Evolutionary conservation across 805 yeast species (phyloP), one percentile per base, ranked within the genome.

Genomic region (Kuraishia cidri): DNA sequence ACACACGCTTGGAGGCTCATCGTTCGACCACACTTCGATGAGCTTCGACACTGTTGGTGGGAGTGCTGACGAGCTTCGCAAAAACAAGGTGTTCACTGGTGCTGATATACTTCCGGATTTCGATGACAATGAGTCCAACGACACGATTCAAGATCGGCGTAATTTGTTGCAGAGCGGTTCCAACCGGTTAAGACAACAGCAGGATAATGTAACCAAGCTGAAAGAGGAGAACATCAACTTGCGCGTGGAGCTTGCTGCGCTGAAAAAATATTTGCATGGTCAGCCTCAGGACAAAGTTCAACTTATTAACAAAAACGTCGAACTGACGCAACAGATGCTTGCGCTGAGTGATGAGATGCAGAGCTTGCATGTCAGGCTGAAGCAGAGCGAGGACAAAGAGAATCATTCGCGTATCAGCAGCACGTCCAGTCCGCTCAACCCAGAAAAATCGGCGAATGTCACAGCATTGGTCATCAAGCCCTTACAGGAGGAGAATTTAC

Each of bases 191-290:
- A 35, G 42, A 15, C 38, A 38, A 15, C 62, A 58, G 35, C 42
- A 45, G 9, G 50, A 46, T 26, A 39, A 41, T 12, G 40, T 50
- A 6, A 42, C 47, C 25, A 39, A 41, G 18, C 42, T 67, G 14
- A 50, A 58, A 31, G 51, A 56, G 11, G 72, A 68, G 26, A 68
- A 68, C 36, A 54, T 61, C 38, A 62, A 64, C 36, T 47, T 68
- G 37, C 58, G 61, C 41, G 59, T 66, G 18, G 62, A 65, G 41
- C 46, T 67, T 24, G 55, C 59, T 8, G 58, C 68, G 0, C 46
- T 64, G 32, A 56, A 57, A 25, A 50, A 56, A 37, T 54, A 52
- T 28, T 45, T 64, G 24, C 58, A 57, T 29, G 60, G 55, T n/a
- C 51, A 66, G n/a, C 72, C 73, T 0, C 50, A 46, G 24, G 69